These are phyloP conservation scores for Apiotrichum veenhuisii DNA, from an alignment of 1,284 basidiomycete genomes.

Conservation along the genomic window DNA sequence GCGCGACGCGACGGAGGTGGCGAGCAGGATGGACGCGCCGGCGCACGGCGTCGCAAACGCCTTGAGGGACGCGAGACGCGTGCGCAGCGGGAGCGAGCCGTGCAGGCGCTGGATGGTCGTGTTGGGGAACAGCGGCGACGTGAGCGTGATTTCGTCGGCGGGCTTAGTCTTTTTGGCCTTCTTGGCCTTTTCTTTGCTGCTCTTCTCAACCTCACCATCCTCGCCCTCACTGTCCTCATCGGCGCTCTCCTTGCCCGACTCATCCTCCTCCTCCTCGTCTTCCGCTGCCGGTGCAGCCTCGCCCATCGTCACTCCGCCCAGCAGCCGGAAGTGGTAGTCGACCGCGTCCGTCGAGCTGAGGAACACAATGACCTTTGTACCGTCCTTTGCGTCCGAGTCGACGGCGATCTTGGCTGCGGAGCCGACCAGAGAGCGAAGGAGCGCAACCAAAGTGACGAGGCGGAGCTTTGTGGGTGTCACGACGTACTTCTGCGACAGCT, in stretches of 20 bases:
- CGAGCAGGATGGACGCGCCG: slow-evolving; percentile 70
- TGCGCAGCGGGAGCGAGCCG: slow-evolving; percentile 79
- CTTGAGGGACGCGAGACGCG: slow-evolving; percentile 74
- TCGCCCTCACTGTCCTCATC: slow-evolving; percentile 41
- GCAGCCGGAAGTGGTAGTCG: slow-evolving; percentile 91
- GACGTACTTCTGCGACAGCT: slow-evolving; percentile 89
- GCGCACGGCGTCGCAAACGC: slow-evolving; percentile 62
- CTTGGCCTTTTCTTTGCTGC: slow-evolving; percentile 22
- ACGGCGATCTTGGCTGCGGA: slow-evolving; percentile 23
- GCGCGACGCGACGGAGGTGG: slow-evolving; percentile 94
- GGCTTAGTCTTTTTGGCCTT: slow-evolving; percentile 25
- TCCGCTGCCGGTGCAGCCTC: slow-evolving; percentile 36
- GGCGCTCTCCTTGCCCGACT: slow-evolving; percentile 26
- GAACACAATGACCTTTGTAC: slow-evolving; percentile 79
- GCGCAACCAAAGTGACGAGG: slow-evolving; percentile 81
- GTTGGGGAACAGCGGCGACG: slow-evolving; percentile 73
- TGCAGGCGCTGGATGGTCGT: slow-evolving; percentile 87
- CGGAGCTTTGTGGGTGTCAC: slow-evolving; percentile 90
- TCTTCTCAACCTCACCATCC: slow-evolving; percentile 16
- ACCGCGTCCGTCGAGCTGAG: slow-evolving; percentile 95
- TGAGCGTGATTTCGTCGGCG: slow-evolving; percentile 55
- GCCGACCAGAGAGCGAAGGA: slow-evolving; percentile 71
- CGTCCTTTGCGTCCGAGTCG: slow-evolving; percentile 24
- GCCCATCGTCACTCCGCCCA: slow-evolving; percentile 74
- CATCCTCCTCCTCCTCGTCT: slow-evolving; percentile 22